phyloP scores from a whole-genome alignment of 2,329 filamentous ascomycete genomes.

The Pseudocercospora fijiensis region DNA sequence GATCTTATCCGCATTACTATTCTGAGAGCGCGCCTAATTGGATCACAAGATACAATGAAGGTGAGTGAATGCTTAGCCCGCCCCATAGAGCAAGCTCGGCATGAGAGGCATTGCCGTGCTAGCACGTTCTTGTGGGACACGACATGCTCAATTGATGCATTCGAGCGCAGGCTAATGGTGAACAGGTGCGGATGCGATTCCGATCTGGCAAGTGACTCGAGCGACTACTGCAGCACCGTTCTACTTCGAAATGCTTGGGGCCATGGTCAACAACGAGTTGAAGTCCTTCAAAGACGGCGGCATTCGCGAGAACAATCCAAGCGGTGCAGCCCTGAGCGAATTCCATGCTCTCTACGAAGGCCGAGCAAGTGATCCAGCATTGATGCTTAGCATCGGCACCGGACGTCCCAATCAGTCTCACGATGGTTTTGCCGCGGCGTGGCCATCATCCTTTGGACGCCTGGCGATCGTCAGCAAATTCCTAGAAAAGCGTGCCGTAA shows the following conservation, averaged over 20 bases:
- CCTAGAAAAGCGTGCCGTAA: slow-evolving; percentile 51
- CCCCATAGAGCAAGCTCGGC: not conserved
- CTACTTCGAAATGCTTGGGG: slow-evolving; percentile 52
- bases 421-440: slow-evolving; percentile 49
- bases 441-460: slow-evolving; percentile 48
- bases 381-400: slow-evolving; percentile 50
- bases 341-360: slow-evolving; percentile 49
- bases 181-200: slow-evolving; percentile 42
- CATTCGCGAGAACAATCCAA: slow-evolving; percentile 53
- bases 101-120: not conserved
- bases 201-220: slow-evolving; percentile 54
- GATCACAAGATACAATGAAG: slow-evolving; percentile 49
- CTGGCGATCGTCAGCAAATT: slow-evolving; percentile 45
- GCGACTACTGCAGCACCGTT: slow-evolving; percentile 56
- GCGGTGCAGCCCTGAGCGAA: slow-evolving; percentile 49
- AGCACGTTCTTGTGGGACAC: not conserved
- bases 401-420: slow-evolving; percentile 45
- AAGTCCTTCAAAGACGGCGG: slow-evolving; percentile 52
- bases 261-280: slow-evolving; percentile 43
- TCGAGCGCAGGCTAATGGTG: not conserved
- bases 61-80: slow-evolving; percentile 17
- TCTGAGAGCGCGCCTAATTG: slow-evolving; percentile 43
- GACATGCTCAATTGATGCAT: no score
- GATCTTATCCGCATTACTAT: slow-evolving; percentile 51
- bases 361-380: slow-evolving; percentile 42